phyloP scores from a whole-genome alignment of 257 asterid genomes.

The Jacaranda copaia region DNA sequence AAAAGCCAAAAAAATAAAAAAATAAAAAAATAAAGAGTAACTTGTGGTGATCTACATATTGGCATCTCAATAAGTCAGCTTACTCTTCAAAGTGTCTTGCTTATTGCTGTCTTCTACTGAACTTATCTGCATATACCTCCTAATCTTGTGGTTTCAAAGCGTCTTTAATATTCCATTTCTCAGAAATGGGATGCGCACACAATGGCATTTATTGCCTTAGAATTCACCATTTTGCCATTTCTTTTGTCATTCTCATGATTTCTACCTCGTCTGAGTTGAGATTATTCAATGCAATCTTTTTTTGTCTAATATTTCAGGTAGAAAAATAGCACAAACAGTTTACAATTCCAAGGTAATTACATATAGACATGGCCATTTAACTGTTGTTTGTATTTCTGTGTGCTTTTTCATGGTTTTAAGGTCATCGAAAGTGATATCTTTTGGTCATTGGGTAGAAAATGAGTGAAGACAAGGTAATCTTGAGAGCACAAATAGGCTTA shows the following conservation, averaged over 20 bases:
- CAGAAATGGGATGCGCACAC: conserved; percentile 48
- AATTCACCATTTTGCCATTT: conserved; percentile 38
- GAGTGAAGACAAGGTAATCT: conserved; percentile 27
- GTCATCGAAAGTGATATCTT: neutral
- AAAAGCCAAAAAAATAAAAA: neutral
- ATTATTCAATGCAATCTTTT: conserved; percentile 25
- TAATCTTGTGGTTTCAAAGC: neutral
- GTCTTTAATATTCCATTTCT: neutral
- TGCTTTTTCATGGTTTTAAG: neutral
- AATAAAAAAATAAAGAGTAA: neutral
- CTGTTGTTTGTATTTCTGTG: neutral
- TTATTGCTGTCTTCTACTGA: neutral
- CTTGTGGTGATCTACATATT: neutral
- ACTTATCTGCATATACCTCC: neutral
- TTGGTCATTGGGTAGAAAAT: conserved; percentile 12
- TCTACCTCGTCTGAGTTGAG: conserved; percentile 40
- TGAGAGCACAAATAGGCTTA: conserved; percentile 57
- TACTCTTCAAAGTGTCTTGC: neutral
- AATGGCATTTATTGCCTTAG: conserved; percentile 31
- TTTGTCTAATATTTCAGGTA: conserved; percentile 43
- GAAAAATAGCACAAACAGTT: conserved; percentile 32
- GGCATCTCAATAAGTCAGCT: neutral
- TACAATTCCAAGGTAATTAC: conserved; percentile 45
- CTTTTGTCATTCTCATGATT: conserved; percentile 46
- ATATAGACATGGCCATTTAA: neutral